Evolutionary conservation across 2,329 filamentous ascomycete genomes (phyloP).

Genomic region (Ophiocordyceps sinensis): DNA sequence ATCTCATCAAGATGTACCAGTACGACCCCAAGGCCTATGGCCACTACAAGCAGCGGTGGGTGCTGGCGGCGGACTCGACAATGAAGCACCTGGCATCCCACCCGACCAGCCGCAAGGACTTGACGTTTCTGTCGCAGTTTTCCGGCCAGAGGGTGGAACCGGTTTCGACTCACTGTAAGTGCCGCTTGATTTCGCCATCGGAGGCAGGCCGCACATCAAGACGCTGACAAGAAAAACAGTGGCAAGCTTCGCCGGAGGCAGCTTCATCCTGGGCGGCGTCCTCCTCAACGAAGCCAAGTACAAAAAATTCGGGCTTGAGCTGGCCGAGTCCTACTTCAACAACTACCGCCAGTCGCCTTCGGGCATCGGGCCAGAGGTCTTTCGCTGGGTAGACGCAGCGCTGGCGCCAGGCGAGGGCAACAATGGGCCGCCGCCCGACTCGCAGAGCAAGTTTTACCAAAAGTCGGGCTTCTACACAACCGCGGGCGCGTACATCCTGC

Average conservation of each 20-base stretch:
- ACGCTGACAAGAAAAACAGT: constrained; percentile 29
- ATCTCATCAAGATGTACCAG: constrained; percentile 81
- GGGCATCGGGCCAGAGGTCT: constrained; percentile 62
- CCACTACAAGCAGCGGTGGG: constrained; percentile 59
- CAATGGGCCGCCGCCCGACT: constrained; percentile 26
- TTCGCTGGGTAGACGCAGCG: constrained; percentile 41
- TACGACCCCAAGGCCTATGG: constrained; percentile 55
- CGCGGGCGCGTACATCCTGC: constrained; percentile 46
- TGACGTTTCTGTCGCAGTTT: constrained; percentile 57
- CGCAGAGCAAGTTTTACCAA: constrained; percentile 45
- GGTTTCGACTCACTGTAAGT: constrained; percentile 34
- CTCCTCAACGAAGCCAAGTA: constrained; percentile 52
- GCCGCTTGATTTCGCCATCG: too few species aligned
- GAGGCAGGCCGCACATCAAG: too few species aligned
- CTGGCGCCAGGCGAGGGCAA: constrained; percentile 18
- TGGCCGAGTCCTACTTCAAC: constrained; percentile 59
- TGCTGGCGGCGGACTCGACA: constrained; percentile 58
- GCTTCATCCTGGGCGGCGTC: constrained; percentile 68
- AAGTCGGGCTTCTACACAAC: constrained; percentile 59
- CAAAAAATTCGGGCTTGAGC: constrained; percentile 56
- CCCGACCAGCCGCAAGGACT: constrained; percentile 48
- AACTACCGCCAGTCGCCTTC: constrained; percentile 58
- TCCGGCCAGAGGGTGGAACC: constrained; percentile 28
- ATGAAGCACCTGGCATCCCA: constrained; percentile 58
- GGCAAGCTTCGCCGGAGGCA: constrained; percentile 74